A percentile compares a stretch with the other conserved stretches of the same genome.
These are phyloP conservation scores for Starmerella roubikii DNA, from an alignment of 805 yeast genomes.

Conservation along the genomic window DNA sequence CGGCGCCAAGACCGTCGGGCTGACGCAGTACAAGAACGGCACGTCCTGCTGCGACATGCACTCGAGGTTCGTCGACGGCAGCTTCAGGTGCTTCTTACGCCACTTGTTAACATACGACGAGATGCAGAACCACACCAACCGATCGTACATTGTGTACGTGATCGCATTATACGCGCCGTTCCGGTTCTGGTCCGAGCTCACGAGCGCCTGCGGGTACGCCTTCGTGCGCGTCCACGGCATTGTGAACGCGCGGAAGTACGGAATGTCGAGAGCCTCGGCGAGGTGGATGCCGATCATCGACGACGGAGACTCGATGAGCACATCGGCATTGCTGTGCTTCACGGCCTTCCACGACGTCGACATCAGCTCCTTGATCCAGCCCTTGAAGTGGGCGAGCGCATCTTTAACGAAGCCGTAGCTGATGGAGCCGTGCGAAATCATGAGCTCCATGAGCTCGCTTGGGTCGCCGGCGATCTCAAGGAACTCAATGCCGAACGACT, in stretches of 20 bases:
- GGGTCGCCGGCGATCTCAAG: conserved; percentile 83
- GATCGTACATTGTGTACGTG: conserved; percentile 88
- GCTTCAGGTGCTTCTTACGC: conserved; percentile 54
- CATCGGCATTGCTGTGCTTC: conserved; percentile 49
- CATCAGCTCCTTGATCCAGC: conserved; percentile 70
- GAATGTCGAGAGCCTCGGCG: conserved; percentile 80
- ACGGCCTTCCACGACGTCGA: conserved; percentile 76
- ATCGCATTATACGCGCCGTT: conserved; percentile 88
- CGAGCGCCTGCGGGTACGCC: conserved; percentile 92
- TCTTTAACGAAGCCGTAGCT: conserved; percentile 72
- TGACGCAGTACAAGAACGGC: conserved; percentile 80
- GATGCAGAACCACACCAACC: conserved; percentile 85
- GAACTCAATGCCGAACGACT: conserved; percentile 51
- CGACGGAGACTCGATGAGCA: conserved; percentile 87
- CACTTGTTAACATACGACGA: conserved; percentile 76
- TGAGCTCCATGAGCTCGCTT: conserved; percentile 74
- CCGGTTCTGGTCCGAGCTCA: conserved; percentile 83
- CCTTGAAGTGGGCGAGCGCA: conserved; percentile 63
- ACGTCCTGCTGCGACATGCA: conserved; percentile 61
- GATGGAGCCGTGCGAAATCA: conserved; percentile 84
- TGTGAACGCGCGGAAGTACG: conserved; percentile 88
- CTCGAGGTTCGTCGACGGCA: conserved; percentile 58
- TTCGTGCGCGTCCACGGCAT: conserved; percentile 98
- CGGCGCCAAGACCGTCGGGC: conserved; percentile 82
- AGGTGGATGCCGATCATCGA: conserved; percentile 93